Evolutionary conservation across 129 eudicot species (phyloP).

Genomic region (Centrapalus pauciflorus): DNA sequence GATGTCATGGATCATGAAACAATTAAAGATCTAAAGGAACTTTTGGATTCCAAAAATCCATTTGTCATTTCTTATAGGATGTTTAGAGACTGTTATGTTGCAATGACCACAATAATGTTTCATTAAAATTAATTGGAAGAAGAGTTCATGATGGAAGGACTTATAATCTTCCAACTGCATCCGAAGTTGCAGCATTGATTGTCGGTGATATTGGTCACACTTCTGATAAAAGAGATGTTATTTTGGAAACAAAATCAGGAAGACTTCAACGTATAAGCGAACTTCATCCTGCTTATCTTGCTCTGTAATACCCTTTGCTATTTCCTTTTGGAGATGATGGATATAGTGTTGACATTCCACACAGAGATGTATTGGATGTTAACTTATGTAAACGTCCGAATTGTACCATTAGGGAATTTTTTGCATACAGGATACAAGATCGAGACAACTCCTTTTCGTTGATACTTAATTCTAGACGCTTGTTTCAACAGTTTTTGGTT

Average conservation of each 20-base stretch:
- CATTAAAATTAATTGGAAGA: not conserved
- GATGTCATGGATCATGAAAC: not conserved
- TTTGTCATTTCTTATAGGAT: no score
- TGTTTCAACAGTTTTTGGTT: no score
- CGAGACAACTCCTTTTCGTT: no score
- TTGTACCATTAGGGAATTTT: no score
- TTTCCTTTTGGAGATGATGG: not conserved
- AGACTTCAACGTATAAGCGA: not conserved
- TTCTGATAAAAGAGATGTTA: not conserved
- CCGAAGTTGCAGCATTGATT: slow-evolving; percentile 6
- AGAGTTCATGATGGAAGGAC: not conserved
- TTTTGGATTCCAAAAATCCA: no score
- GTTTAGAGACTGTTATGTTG: no score
- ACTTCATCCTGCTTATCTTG: not conserved
- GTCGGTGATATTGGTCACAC: not conserved
- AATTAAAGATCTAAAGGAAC: not conserved
- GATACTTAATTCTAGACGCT: no score
- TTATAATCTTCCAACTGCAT: no score
- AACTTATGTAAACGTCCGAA: no score
- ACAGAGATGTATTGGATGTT: no score
- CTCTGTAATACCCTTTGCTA: not conserved
- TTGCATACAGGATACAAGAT: not conserved
- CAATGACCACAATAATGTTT: no score
- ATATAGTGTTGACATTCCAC: no score
- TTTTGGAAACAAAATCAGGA: not conserved